Percentiles rank a stretch among this genome's conserved stretches.
Evolutionary conservation across 805 yeast genomes (phyloP).

Genomic region (Candida caryicola): DNA sequence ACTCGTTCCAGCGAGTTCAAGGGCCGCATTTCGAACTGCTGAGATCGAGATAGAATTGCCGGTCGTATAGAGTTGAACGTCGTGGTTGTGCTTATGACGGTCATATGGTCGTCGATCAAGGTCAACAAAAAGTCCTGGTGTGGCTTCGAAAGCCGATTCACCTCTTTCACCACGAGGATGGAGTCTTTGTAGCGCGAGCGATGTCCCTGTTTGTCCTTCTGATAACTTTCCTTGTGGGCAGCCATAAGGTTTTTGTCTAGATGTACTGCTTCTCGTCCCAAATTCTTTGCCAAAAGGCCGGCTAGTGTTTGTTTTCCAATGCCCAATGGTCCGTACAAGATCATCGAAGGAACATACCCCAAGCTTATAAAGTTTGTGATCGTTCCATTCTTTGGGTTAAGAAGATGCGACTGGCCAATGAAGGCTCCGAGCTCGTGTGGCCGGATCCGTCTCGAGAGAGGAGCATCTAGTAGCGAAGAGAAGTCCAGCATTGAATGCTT

Average conservation of each 20-base stretch:
- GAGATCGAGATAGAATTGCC: conserved; percentile 82
- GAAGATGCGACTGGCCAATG: conserved; percentile 81
- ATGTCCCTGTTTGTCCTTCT: background rate
- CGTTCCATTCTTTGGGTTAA: conserved; percentile 58
- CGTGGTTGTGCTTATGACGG: conserved; percentile 84
- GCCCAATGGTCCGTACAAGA: conserved; percentile 95
- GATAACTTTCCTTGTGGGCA: background rate
- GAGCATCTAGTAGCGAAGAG: background rate
- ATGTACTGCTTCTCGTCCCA: background rate
- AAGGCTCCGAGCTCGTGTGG: conserved; percentile 68
- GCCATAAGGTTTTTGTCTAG: background rate
- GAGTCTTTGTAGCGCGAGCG: background rate
- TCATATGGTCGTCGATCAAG: conserved; percentile 77
- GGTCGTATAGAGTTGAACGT: conserved; percentile 72
- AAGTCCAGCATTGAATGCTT: background rate
- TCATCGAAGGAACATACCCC: conserved; percentile 78
- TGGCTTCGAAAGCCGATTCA: conserved; percentile 66
- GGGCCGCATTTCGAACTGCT: conserved; percentile 66
- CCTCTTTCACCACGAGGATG: background rate
- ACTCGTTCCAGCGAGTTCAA: conserved; percentile 49
- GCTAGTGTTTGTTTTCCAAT: conserved; percentile 92
- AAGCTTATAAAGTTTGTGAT: conserved; percentile 61
- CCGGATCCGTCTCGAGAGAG: conserved; percentile 74
- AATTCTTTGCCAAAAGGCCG: background rate
- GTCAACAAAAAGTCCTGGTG: conserved; percentile 91